phyloP scores from a whole-genome alignment of 2,329 filamentous ascomycete species.

The Talaromyces islandicus region DNA sequence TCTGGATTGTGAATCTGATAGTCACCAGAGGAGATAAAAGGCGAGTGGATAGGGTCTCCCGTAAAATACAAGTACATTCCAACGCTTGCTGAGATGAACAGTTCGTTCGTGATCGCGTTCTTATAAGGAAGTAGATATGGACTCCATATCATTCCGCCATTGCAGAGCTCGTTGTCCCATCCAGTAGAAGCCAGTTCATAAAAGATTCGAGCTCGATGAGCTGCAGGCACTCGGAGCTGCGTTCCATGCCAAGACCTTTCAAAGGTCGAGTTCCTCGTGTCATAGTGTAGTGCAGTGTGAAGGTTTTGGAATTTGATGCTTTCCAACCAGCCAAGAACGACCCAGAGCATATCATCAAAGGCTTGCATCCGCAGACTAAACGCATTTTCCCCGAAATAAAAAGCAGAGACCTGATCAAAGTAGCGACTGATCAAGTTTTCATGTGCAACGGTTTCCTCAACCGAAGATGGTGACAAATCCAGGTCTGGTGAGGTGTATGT shows the following conservation, averaged over 20 bases:
- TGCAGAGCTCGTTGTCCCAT: constrained; percentile 76
- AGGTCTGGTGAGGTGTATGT: constrained; percentile 49
- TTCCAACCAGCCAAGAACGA: constrained; percentile 86
- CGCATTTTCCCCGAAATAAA: constrained; percentile 81
- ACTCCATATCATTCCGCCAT: constrained; percentile 89
- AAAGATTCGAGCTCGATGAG: constrained; percentile 77
- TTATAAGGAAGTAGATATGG: constrained; percentile 78
- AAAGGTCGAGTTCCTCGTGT: constrained; percentile 16
- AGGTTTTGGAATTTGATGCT: constrained; percentile 66
- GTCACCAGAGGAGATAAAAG: constrained; percentile 46
- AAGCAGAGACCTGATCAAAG: constrained; percentile 69
- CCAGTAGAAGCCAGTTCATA: constrained; percentile 73
- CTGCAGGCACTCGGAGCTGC: constrained; percentile 69
- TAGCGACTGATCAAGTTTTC: constrained; percentile 79
- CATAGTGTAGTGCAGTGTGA: constrained; percentile 62
- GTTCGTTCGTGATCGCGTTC: constrained; percentile 91
- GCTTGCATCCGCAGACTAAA: constrained; percentile 70
- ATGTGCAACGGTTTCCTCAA: constrained; percentile 38
- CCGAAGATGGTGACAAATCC: not conserved
- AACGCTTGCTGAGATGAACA: constrained; percentile 78
- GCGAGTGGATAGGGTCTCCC: constrained; percentile 67
- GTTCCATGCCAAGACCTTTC: constrained; percentile 63
- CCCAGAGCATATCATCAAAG: constrained; percentile 93
- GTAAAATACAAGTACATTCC: constrained; percentile 88
- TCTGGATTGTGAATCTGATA: constrained; percentile 49